Base-by-base conservation (phyloP, 805 yeast species). In the Metschnikowia continentalis region DNA sequence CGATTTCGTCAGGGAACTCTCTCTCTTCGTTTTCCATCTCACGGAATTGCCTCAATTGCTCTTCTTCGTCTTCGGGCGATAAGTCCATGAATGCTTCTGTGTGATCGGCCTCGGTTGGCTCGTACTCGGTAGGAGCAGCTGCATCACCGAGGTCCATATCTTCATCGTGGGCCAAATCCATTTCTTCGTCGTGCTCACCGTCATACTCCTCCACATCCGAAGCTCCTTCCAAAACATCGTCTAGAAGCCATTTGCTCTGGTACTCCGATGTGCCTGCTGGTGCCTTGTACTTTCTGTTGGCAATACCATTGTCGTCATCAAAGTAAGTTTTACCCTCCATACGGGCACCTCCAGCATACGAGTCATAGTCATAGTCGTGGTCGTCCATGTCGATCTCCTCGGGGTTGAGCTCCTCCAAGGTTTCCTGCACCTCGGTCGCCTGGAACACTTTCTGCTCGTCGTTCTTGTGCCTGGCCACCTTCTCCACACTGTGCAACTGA, bases 1-100 rank as follows among this genome's bases (percentile, higher is more conserved):
- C 98, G 50, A 92, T 71, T 70, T 94, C 99, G 69, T 94, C 99
- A 0, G 98, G 98, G 75, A 90, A 94, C 61, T 91, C 96, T 35
- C 82, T 77, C 65, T 90, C 97, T 49, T 91, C 97, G 53, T 80
- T 79, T 57, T 83, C 96, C 54, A 81, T 68, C 37, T 75, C 76
- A 59, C 94, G 81, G 71, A 77, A 90, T 60, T 77, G 79, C 50
- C 78, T 72, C 54, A 90, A 74, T 68, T 91, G 97, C 60, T 82
- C 79, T 53, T 82, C 83, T 66, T 89, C 97, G 60, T 90, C 97
- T 60, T 88, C 96, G 33, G 85, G 83, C 1, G 86, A 73, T 46
- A 90, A 70, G 35, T 90, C 96, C 49, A 82, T 83, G 63, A 83
- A 84, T 74, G 77, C 76, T 54, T 85, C 92, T 3, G 75, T 57